Conservation (phyloP, 768 basidiomycete species). For the Pluteus cervinus region DNA sequence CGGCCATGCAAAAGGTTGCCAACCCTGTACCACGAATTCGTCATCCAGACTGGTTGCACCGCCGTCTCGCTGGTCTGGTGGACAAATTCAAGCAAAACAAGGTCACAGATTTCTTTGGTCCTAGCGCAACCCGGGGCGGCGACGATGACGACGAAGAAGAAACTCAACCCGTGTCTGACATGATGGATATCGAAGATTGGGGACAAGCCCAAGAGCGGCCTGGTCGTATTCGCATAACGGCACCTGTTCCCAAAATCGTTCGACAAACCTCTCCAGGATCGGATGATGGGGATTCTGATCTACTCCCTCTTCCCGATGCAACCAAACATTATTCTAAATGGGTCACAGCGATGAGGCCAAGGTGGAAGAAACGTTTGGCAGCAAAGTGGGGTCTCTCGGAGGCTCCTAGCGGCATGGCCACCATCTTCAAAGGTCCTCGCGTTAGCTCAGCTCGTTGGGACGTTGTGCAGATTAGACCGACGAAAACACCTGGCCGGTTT, state of each 20-base stretch:
- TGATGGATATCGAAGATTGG: constrained; percentile 58
- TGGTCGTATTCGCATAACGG: constrained; percentile 42
- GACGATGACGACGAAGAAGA: constrained; percentile 25
- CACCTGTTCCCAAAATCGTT: constrained; percentile 45
- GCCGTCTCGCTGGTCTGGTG: constrained; percentile 79
- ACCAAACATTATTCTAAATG: constrained; percentile 64
- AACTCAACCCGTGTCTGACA: constrained; percentile 17
- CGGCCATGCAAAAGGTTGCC: constrained; percentile 94
- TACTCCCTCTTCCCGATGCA: constrained; percentile 75
- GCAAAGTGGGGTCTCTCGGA: constrained; percentile 33
- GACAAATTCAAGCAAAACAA: constrained; percentile 99
- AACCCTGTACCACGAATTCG: constrained; percentile 95
- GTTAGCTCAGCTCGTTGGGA: constrained; percentile 78
- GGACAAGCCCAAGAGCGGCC: constrained; percentile 10
- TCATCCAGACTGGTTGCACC: constrained; percentile 96
- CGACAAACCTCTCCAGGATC: constrained; percentile 44
- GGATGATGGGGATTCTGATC: constrained; percentile 29
- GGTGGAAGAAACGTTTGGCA: constrained; percentile 65
- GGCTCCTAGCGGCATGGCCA: constrained; percentile 45
- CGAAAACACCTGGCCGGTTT: constrained; percentile 73
- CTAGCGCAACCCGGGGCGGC: constrained; percentile 30
- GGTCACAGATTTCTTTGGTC: constrained; percentile 95
- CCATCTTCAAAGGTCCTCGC: constrained; percentile 66
- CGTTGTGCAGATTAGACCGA: constrained; percentile 82
- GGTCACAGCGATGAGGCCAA: constrained; percentile 68